A percentile compares a stretch with the other conserved stretches of the same genome.
Conservation (phyloP, 2,329 filamentous ascomycete species). For the Mariannaea elegans region DNA sequence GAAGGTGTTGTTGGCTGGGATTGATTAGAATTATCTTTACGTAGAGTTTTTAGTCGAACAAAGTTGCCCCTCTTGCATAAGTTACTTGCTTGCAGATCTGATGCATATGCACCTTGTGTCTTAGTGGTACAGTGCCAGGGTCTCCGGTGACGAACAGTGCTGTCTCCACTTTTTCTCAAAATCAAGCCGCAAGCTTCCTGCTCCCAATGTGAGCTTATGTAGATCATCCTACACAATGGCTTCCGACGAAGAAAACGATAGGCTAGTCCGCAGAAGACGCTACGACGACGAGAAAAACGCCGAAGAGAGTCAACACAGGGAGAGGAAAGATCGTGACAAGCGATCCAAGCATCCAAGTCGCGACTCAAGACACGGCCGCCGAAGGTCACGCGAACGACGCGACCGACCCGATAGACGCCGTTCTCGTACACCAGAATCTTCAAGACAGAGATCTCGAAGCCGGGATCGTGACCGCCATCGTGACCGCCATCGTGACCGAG, state of each 20-base stretch:
- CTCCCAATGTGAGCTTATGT: neutral
- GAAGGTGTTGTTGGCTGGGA: neutral
- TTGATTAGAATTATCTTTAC: conserved; percentile 22
- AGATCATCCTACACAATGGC: conserved; percentile 36
- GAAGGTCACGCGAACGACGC: conserved; percentile 39
- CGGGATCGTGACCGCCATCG: conserved; percentile 39
- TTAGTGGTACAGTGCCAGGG: conserved; percentile 10
- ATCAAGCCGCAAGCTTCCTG: neutral
- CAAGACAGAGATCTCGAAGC: conserved; percentile 38
- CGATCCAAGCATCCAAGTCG: conserved; percentile 37
- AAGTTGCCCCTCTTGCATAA: conserved; percentile 11
- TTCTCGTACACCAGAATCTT: conserved; percentile 44
- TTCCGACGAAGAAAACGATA: conserved; percentile 35
- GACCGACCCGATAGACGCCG: conserved; percentile 43
- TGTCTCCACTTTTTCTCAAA: conserved; percentile 12
- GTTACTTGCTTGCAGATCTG: conserved; percentile 8
- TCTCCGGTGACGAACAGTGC: neutral
- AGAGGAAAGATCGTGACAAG: conserved; percentile 28
- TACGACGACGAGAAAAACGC: conserved; percentile 31
- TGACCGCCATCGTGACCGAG: conserved; percentile 32
- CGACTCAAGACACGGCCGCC: conserved; percentile 24
- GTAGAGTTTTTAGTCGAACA: conserved; percentile 13
- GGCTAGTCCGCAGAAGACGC: conserved; percentile 25
- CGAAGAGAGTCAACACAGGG: conserved; percentile 17
- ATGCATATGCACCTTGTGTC: neutral